Conservation (phyloP, 139 green algal genomes). For the Cymbomonas tetramitiformis region DNA sequence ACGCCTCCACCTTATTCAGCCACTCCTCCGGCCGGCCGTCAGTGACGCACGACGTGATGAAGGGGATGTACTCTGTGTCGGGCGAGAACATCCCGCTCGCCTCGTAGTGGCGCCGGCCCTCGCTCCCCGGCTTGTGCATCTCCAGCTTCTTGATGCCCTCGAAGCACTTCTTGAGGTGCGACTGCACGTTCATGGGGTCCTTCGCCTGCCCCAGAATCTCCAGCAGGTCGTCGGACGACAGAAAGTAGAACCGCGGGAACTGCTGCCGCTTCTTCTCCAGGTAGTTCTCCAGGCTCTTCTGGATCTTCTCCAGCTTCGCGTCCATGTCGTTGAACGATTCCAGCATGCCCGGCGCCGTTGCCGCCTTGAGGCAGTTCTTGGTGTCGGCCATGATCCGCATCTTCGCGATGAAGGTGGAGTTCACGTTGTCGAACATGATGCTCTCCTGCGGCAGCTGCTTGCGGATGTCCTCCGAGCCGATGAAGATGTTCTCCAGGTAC, state of each 20-base stretch:
- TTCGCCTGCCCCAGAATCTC: slow-evolving; percentile 77
- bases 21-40: slow-evolving; percentile 71
- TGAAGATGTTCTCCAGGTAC: slow-evolving; percentile 85
- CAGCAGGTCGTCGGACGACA: slow-evolving; percentile 70
- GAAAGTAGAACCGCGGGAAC: slow-evolving; percentile 84
- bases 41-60: slow-evolving; percentile 41
- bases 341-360: slow-evolving; percentile 37
- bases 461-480: slow-evolving; percentile 73
- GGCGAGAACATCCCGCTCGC: slow-evolving; percentile 45
- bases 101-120: slow-evolving; percentile 47
- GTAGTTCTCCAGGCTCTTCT: slow-evolving; percentile 76
- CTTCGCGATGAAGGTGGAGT: slow-evolving; percentile 22
- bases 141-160: slow-evolving; percentile 69
- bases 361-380: slow-evolving; percentile 26
- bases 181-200: slow-evolving; percentile 60
- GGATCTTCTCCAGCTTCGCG: slow-evolving; percentile 67
- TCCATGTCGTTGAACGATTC: slow-evolving; percentile 65
- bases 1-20: slow-evolving; percentile 66
- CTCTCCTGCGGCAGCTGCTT: slow-evolving; percentile 62
- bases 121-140: slow-evolving; percentile 45
- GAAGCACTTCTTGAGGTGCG: slow-evolving; percentile 76
- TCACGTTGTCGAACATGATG: slow-evolving; percentile 48
- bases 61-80: slow-evolving; percentile 68
- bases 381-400: slow-evolving; percentile 19
- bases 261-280: slow-evolving; percentile 70